phyloP scores from a whole-genome alignment of 129 eudicot species.

The Lonicera japonica region DNA sequence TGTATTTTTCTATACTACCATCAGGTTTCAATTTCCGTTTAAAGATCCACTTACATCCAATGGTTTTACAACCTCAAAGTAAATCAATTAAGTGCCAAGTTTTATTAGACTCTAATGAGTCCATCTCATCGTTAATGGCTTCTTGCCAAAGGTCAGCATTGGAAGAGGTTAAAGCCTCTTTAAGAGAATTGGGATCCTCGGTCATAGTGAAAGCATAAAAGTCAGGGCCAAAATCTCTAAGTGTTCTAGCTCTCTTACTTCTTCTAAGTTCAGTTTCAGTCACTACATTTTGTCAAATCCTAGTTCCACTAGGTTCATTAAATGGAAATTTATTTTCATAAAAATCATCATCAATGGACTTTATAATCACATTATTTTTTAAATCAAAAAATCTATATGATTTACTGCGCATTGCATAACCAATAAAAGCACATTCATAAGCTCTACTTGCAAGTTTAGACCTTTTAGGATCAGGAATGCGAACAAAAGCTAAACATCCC shows the following conservation, averaged over 20 bases:
- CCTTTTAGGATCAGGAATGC: not conserved
- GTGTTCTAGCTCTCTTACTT: not conserved
- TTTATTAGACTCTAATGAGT: not conserved
- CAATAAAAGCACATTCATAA: not conserved
- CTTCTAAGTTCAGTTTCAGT: not conserved
- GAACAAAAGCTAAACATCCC: not conserved
- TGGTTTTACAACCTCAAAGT: not conserved
- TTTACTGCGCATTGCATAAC: not conserved
- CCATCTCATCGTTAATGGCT: not conserved
- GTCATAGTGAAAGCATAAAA: not conserved
- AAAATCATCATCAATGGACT: constrained; percentile 5
- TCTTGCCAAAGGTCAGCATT: not conserved
- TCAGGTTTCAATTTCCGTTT: no score
- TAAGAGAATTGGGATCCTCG: not conserved
- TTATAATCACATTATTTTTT: not conserved
- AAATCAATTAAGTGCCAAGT: not conserved
- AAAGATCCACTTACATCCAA: not conserved
- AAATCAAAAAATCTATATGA: not conserved
- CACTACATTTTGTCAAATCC: not conserved
- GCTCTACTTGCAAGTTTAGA: not conserved
- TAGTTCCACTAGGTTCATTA: not conserved
- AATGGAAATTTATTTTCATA: constrained; percentile 2
- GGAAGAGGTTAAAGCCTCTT: not conserved
- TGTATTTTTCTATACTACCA: no score
- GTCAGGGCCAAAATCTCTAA: not conserved